Percentiles rank a stretch among this genome's conserved stretches.
Conservation (phyloP, 75 land plant species). For the Ceratopteris richardii region DNA sequence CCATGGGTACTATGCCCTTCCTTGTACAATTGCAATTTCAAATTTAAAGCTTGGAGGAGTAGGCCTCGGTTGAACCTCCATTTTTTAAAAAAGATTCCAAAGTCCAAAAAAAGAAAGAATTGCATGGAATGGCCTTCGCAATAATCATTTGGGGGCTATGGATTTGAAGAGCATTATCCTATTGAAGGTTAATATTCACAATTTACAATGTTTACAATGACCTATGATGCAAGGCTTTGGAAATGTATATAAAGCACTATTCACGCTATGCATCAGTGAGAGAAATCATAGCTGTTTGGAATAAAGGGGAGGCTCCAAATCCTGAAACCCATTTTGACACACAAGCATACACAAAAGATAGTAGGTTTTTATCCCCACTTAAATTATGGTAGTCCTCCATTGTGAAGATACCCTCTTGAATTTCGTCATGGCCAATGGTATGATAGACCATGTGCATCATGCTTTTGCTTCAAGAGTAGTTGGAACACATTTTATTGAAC, state of each 20-base stretch:
- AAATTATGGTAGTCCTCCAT: too few species aligned
- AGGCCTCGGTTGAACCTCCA: too few species aligned
- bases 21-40: too few species aligned
- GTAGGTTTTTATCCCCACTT: too few species aligned
- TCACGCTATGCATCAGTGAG: slow-evolving; percentile 32
- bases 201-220: slow-evolving; percentile 34
- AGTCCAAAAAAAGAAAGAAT: too few species aligned
- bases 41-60: too few species aligned
- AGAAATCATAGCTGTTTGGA: slow-evolving; percentile 37
- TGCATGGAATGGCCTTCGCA: slow-evolving; percentile 79
- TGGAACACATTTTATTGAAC: slow-evolving; percentile 92
- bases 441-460: too few species aligned
- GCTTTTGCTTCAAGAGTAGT: slow-evolving; percentile 70
- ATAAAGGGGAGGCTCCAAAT: slow-evolving; percentile 24
- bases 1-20: too few species aligned
- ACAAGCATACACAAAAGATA: not conserved
- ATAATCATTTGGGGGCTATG: slow-evolving; percentile 58
- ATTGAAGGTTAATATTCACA: slow-evolving; percentile 20
- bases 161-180: slow-evolving; percentile 28
- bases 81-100: too few species aligned
- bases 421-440: too few species aligned
- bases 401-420: too few species aligned
- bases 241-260: slow-evolving; percentile 32
- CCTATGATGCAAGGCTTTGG: slow-evolving; percentile 34
- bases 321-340: too few species aligned